Conservation (phyloP, 2,329 filamentous ascomycete genomes). For the Colletotrichum musicola region DNA sequence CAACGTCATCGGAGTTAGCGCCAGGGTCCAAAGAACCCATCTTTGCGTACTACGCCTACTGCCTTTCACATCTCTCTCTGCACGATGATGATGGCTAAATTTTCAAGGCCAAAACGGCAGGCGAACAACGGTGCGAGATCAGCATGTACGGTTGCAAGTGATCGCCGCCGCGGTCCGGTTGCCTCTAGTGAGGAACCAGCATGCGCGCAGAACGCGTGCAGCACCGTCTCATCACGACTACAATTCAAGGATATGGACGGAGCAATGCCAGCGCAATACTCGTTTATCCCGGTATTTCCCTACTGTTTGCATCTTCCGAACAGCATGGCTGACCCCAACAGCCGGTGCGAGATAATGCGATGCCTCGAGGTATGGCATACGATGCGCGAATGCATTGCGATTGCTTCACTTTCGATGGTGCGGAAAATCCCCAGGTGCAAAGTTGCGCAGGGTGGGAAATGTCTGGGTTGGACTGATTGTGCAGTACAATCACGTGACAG, state of each 20-base stretch:
- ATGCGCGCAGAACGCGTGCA: background rate
- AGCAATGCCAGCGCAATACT: background rate
- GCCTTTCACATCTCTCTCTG: background rate
- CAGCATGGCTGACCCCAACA: too few species aligned
- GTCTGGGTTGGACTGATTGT: background rate
- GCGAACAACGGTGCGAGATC: conserved; percentile 3
- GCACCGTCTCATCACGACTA: background rate
- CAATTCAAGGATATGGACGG: too few species aligned
- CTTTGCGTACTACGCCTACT: background rate
- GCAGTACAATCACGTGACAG: conserved; percentile 32
- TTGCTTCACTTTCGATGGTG: conserved; percentile 2
- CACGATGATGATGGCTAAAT: background rate
- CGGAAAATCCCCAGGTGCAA: conserved; percentile 7
- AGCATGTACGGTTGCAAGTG: conserved; percentile 24
- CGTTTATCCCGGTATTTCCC: too few species aligned
- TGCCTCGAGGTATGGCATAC: background rate
- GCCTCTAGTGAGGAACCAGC: conserved; percentile 31
- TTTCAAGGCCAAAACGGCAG: background rate
- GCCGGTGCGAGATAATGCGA: too few species aligned
- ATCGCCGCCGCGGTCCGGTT: conserved; percentile 14
- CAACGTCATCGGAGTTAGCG: conserved; percentile 18
- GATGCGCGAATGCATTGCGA: background rate
- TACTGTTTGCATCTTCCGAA: too few species aligned
- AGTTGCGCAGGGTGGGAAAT: conserved; percentile 21
- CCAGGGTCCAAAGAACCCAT: background rate